These are phyloP conservation scores for Baorangia bicolor DNA, from an alignment of 768 basidiomycete species.

Conservation along the genomic window DNA sequence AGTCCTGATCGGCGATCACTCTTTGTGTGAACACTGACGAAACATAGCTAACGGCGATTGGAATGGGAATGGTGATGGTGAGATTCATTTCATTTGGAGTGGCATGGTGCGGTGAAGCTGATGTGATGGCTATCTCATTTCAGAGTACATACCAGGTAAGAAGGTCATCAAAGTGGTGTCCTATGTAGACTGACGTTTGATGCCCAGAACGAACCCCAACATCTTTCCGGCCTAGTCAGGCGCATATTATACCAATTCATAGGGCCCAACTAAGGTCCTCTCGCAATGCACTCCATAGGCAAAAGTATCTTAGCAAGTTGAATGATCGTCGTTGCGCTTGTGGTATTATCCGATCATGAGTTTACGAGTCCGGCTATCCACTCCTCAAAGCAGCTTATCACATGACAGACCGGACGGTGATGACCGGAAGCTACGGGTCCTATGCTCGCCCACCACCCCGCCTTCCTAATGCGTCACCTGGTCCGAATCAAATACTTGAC, in stretches of 20 bases:
- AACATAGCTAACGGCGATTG: slow-evolving; percentile 59
- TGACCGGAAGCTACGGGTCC: neutral
- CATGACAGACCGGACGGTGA: neutral
- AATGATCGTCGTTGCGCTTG: neutral
- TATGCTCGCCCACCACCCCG: too few species aligned
- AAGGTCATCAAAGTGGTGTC: neutral
- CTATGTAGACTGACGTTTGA: slow-evolving; percentile 1
- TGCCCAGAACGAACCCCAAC: slow-evolving; percentile 64
- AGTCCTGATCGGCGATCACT: slow-evolving; percentile 26
- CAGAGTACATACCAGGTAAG: slow-evolving; percentile 76
- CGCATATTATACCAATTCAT: slow-evolving; percentile 86
- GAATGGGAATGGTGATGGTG: slow-evolving; percentile 92
- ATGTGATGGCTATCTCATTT: slow-evolving; percentile 3
- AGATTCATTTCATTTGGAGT: slow-evolving; percentile 22
- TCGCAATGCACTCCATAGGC: neutral
- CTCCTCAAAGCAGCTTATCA: neutral
- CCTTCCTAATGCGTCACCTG: neutral
- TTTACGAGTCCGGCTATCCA: neutral
- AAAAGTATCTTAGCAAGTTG: neutral
- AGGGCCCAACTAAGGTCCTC: slow-evolving; percentile 65
- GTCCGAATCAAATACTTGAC: neutral
- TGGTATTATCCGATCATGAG: neutral
- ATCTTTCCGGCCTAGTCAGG: slow-evolving; percentile 78
- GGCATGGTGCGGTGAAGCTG: neutral
- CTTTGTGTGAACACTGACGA: slow-evolving; percentile 7